phyloP scores from a whole-genome alignment of 2,329 filamentous ascomycete genomes.

The Coniochaeta sp. region DNA sequence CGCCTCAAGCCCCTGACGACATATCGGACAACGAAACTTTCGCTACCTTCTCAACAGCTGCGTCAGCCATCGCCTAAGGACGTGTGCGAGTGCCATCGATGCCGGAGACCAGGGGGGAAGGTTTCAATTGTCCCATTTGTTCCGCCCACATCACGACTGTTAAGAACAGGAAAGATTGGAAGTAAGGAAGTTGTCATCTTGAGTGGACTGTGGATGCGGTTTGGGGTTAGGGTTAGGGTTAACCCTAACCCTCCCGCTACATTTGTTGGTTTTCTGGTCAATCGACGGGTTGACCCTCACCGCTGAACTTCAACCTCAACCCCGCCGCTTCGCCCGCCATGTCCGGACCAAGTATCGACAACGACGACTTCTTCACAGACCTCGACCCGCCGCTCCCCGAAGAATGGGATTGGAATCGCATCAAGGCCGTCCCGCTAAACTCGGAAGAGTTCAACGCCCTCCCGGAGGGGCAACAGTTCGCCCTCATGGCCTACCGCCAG shows the following conservation, averaged over 20 bases:
- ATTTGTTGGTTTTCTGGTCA: not conserved
- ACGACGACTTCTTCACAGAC: constrained; percentile 1
- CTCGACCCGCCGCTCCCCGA: not conserved
- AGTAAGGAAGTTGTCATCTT: no score
- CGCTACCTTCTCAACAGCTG: no score
- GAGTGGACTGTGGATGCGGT: no score
- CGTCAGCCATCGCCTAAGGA: no score
- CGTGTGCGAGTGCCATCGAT: no score
- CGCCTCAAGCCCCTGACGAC: no score
- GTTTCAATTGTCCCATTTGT: no score
- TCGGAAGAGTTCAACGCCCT: not conserved
- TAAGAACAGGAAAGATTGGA: no score
- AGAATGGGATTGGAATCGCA: constrained; percentile 1
- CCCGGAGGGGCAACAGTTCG: not conserved
- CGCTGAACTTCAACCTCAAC: not conserved
- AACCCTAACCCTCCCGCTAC: not conserved
- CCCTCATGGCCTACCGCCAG: not conserved
- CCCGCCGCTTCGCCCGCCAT: not conserved
- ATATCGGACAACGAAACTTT: no score
- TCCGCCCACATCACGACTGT: no score
- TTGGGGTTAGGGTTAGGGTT: no score
- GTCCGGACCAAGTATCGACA: constrained; percentile 1
- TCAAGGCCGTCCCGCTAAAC: not conserved
- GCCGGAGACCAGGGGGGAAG: no score
- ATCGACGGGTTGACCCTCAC: not conserved